Percentiles rank a stretch among this genome's conserved stretches.
These are phyloP conservation scores for Globisporangium irregulare DNA, from an alignment of 352 stramenopile species.

Conservation along the genomic window DNA sequence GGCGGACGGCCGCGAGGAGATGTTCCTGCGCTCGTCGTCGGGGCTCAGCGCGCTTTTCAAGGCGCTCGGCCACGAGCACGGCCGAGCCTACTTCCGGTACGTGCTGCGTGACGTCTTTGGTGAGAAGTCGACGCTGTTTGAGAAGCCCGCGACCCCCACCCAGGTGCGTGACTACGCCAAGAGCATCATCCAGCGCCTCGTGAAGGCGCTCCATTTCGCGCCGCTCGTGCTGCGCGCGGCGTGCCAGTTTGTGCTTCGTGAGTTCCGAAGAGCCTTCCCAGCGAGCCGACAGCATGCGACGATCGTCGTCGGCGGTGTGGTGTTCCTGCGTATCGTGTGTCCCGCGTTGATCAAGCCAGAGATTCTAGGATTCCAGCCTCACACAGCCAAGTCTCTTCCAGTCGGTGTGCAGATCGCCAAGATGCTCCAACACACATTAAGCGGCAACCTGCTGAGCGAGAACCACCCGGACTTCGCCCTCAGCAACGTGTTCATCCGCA, in stretches of 20 bases:
- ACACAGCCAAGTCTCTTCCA: slow-evolving; percentile 47
- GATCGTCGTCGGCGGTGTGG: slow-evolving; percentile 72
- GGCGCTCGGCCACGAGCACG: slow-evolving; percentile 61
- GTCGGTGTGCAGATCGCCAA: slow-evolving; percentile 76
- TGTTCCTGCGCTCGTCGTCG: slow-evolving; percentile 78
- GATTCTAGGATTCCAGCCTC: slow-evolving; percentile 66
- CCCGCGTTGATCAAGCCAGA: slow-evolving; percentile 82
- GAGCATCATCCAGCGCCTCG: slow-evolving; percentile 61
- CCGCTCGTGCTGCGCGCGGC: slow-evolving; percentile 69
- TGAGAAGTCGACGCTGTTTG: slow-evolving; percentile 56
- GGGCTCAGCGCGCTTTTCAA: slow-evolving; percentile 71
- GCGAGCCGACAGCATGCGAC: slow-evolving; percentile 49
- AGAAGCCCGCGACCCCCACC: slow-evolving; percentile 24
- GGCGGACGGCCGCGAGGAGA: slow-evolving; percentile 58
- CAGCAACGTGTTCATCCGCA: slow-evolving; percentile 62
- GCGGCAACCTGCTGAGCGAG: slow-evolving; percentile 48
- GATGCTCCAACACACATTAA: slow-evolving; percentile 75
- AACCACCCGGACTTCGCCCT: slow-evolving; percentile 39
- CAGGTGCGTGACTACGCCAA: slow-evolving; percentile 58
- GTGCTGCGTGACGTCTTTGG: slow-evolving; percentile 74
- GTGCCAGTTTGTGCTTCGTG: slow-evolving; percentile 64
- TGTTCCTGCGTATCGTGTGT: slow-evolving; percentile 77
- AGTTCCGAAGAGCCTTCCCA: slow-evolving; percentile 74
- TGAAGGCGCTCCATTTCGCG: slow-evolving; percentile 69
- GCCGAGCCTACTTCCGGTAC: slow-evolving; percentile 79